Base-by-base conservation (phyloP, 768 basidiomycete genomes). In the Kwoniella pini region DNA sequence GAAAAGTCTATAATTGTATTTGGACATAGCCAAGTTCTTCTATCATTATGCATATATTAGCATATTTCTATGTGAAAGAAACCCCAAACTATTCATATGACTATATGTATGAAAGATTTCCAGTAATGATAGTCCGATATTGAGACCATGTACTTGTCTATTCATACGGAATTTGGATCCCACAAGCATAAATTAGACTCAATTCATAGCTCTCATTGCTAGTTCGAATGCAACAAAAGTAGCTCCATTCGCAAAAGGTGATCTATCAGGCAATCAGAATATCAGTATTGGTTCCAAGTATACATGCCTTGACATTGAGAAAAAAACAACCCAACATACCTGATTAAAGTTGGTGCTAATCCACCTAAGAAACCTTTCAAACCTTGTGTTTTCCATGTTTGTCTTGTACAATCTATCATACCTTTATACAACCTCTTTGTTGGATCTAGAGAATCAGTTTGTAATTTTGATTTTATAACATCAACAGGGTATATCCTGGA, bases 221-320 rank as follows among this genome's bases (percentile, higher is more conserved):
- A 97, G 83, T 82, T 98, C 95, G 71, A 93, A 97, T 0, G 91
- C 93, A 57, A 95, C 85, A 83, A 97, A 98, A 0, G 95, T 98
- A 1, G 91, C 91, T 19, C 93, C 95, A 69, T 97, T 98, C 11
- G 94, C 94, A 71, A 96, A 95, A 0, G 93, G 94, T 2, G 91
- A 93, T 70, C 91, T 93, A 54, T 17, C 59, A 2, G 19, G 24
- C 12, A 48, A 30, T 6, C 7, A 30, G 19, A 48, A 26, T 7
- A 42, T 42, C 40, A 42, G n/a, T 6, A 36, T 36, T 42, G n/a
- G 12, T n/a, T n/a, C n/a, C n/a, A n/a, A n/a, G n/a, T n/a, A n/a
- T n/a, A n/a, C n/a, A n/a, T n/a, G n/a, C n/a, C n/a, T n/a, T n/a
- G n/a, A n/a, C 38, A 21, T 43, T 17, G 30, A 13, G 4, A 17